phyloP scores from a whole-genome alignment of 805 yeast genomes.

The Komagataella ulmi region DNA sequence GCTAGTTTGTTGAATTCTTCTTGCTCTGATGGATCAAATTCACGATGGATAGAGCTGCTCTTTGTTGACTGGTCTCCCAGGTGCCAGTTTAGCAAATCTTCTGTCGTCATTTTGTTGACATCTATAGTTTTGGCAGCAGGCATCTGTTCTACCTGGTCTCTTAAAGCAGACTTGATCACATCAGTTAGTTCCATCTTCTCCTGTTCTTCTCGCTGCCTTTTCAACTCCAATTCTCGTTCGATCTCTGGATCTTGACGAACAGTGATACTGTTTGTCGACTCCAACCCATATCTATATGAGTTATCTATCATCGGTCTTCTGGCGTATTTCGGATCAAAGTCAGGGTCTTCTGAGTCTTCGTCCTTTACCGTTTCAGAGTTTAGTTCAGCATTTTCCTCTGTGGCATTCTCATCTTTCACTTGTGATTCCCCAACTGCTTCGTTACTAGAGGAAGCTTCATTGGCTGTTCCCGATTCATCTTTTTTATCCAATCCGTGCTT shows the following conservation, averaged over 20 bases:
- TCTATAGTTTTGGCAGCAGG: neutral
- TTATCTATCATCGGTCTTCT: neutral
- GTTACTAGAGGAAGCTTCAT: neutral
- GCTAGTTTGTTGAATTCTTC: slow-evolving; percentile 10
- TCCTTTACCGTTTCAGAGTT: neutral
- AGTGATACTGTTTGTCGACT: neutral
- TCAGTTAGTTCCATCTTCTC: slow-evolving; percentile 1
- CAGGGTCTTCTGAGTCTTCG: neutral
- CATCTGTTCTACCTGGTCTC: neutral
- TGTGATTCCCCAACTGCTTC: neutral
- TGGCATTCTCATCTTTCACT: neutral
- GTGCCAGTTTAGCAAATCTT: slow-evolving; percentile 3
- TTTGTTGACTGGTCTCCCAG: slow-evolving; percentile 2
- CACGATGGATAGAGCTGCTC: neutral
- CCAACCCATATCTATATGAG: neutral
- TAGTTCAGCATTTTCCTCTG: neutral
- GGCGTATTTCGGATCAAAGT: neutral
- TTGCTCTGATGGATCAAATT: slow-evolving; percentile 7
- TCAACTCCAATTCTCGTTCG: neutral
- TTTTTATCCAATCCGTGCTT: slow-evolving; percentile 23
- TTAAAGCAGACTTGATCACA: neutral
- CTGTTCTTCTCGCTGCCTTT: slow-evolving; percentile 3
- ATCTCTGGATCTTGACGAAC: neutral
- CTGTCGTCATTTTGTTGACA: slow-evolving; percentile 1
- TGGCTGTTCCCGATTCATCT: neutral